Base-by-base conservation (phyloP, 163 green algal genomes). In the Coccomyxa subellipsoidea region DNA sequence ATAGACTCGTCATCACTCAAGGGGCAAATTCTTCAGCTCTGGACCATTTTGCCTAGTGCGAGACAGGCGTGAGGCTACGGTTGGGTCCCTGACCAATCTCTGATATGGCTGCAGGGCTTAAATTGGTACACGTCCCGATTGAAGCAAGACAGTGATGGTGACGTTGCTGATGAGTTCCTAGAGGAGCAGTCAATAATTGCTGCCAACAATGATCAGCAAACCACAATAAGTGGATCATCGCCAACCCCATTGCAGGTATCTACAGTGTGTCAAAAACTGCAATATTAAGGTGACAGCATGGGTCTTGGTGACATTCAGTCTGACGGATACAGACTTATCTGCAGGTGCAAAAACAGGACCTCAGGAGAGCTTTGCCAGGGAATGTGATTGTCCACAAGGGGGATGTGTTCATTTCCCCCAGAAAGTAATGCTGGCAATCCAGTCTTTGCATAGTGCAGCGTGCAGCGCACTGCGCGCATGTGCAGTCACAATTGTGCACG, bases 121-220 rank as follows among this genome's bases (percentile, higher is more conserved):
- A 78, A 84, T 34, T 90, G 85, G 87, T 89, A 84, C 36, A 69
- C 27, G 8, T n/a, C 38, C 4, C 37, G 36, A 6, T 29, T 90
- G 40, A 77, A 69, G 34, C n/a, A 69, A 34, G 87, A 90, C 47
- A 53, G 38, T 5, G 84, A 90, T 77, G 87, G 86, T 23, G 87
- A 90, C 76, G 73, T 82, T 12, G 87, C 87, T 6, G 39, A 84
- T 38, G 40, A 66, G 1, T 90, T 90, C 32, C 39, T 89, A 8
- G 80, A 86, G 69, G 87, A 90, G n/a, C 36, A 59, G 23, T 59
- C 47, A n/a, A 38, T 38, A 37, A 35, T n/a, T 9, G 31, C 59
- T 75, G 25, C 77, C n/a, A 27, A 47, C 39, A 27, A 18, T 34
- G n/a, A n/a, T n/a, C n/a, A n/a, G n/a, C 53, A 31, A 27, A 38